Evolutionary conservation across 2,329 filamentous ascomycete species (phyloP), one percentile per base, ranked within the genome.

Genomic region (Botryotinia narcissicola): DNA sequence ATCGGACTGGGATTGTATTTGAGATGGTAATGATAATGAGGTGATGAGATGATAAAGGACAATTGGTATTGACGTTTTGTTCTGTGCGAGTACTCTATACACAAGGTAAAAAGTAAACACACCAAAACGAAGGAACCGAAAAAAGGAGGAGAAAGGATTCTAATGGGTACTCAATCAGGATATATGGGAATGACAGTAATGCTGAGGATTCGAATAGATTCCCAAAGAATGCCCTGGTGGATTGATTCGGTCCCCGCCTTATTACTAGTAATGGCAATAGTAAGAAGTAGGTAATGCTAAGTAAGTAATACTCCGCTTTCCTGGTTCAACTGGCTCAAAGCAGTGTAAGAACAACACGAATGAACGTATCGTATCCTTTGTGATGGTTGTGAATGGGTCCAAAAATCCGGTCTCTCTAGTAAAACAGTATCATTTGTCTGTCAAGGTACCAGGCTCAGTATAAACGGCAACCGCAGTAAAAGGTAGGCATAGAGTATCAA

Each of bases 181-280:
- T 72, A 72, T 72, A 72, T 54, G 70, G 70, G 42, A 48, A 67
- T 67, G 64, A 54, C 64, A 35, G 32, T 67, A 51, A 67, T 40
- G 29, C 42, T 48, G 62, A 63, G 61, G 61, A 63, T 63, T 63
- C 42, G 37, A 44, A 44, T 51, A 44, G 63, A 68, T 68, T 57
- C 66, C 66, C 66, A 68, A 57, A 68, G 66, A 57, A 68, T 68
- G 35, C 20, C 66, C 48, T 68, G 64, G 69, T 71, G 57, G 70
- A 67, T 51, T 57, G 70, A 64, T 64, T n/a, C 48, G 22, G 44
- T 59, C 61, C 61, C 70, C 70, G 70, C 60, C 70, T 67, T 72
- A 54, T 29, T 57, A 59, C 46, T 54, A 0, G 46, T 22, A 64
- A 64, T 29, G 35, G 70, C 18, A 64, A 51, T 64, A 14, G 29